These are phyloP conservation scores for Plasmodium adleri DNA, from an alignment of 169 alveolate genomes.

Conservation along the genomic window DNA sequence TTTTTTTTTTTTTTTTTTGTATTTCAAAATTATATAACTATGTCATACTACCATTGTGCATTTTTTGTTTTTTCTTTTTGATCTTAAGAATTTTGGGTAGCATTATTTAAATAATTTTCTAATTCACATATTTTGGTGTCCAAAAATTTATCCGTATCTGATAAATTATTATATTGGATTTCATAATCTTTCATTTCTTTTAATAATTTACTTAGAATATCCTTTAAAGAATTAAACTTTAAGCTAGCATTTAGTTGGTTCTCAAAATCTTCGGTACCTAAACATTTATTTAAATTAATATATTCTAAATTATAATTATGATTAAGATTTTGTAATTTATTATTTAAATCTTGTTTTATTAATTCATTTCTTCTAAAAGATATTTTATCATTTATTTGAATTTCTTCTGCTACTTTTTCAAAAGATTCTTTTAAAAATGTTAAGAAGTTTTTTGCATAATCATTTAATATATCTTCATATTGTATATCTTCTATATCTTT, in stretches of 20 bases:
- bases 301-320: slow-evolving; percentile 64
- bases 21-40: not conserved
- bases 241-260: slow-evolving; percentile 64
- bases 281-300: slow-evolving; percentile 63
- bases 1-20: no score
- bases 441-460: slow-evolving; percentile 69
- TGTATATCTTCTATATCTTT: slow-evolving; percentile 49
- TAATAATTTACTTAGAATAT: slow-evolving; percentile 63
- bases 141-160: slow-evolving; percentile 64
- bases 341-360: slow-evolving; percentile 69
- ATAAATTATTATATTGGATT: slow-evolving; percentile 49
- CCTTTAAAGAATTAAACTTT: slow-evolving; percentile 66
- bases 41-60: not conserved
- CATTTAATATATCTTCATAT: slow-evolving; percentile 68
- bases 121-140: slow-evolving; percentile 64
- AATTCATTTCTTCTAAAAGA: slow-evolving; percentile 68
- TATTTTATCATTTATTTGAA: slow-evolving; percentile 74
- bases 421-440: slow-evolving; percentile 62
- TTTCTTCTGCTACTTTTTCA: slow-evolving; percentile 72
- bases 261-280: slow-evolving; percentile 75
- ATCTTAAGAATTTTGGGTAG: slow-evolving; percentile 14
- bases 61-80: not conserved
- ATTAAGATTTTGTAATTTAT: slow-evolving; percentile 62
- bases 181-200: slow-evolving; percentile 69
- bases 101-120: slow-evolving; percentile 35